phyloP scores from a whole-genome alignment of 805 yeast genomes.

The Cyberlindnera euphorbiiphila region DNA sequence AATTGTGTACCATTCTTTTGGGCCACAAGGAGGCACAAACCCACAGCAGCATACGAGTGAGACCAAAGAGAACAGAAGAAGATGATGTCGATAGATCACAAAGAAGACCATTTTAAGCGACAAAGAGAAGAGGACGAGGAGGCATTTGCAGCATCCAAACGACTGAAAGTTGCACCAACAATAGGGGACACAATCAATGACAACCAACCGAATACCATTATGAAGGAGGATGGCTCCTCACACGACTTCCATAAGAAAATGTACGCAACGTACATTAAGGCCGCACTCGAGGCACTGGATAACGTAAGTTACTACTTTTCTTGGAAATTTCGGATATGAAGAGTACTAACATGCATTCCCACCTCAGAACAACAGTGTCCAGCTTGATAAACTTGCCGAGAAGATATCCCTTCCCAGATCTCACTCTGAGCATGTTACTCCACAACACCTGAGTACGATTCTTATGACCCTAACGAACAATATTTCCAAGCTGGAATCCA shows the following conservation, averaged over 20 bases:
- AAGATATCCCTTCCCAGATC: conserved; percentile 52
- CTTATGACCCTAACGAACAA: conserved; percentile 59
- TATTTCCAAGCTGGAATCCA: conserved; percentile 54
- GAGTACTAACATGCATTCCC: conserved; percentile 26
- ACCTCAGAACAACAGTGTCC: conserved; percentile 44
- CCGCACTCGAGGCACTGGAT: conserved; percentile 69
- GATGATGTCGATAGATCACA: conserved; percentile 29
- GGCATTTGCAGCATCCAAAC: conserved; percentile 5
- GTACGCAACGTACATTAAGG: conserved; percentile 46
- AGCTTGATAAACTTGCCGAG: conserved; percentile 55
- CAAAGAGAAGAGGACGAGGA: conserved; percentile 21
- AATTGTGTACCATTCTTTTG: too few relatives aligned
- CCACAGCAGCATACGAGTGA: background rate
- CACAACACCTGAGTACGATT: conserved; percentile 49
- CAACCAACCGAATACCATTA: background rate
- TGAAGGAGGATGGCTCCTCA: background rate
- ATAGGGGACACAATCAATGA: background rate
- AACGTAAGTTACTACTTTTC: conserved; percentile 36
- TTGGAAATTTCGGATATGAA: background rate
- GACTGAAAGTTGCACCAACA: conserved; percentile 1
- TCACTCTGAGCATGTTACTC: conserved; percentile 51
- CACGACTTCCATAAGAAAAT: conserved; percentile 31
- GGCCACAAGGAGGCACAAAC: conserved; percentile 1
- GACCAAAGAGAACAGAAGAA: conserved; percentile 1
- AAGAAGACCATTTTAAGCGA: conserved; percentile 27